A percentile compares a stretch with the other conserved stretches of the same genome.
phyloP scores from a whole-genome alignment of 23 red algal genomes.

The Gracilaria gracilis region DNA sequence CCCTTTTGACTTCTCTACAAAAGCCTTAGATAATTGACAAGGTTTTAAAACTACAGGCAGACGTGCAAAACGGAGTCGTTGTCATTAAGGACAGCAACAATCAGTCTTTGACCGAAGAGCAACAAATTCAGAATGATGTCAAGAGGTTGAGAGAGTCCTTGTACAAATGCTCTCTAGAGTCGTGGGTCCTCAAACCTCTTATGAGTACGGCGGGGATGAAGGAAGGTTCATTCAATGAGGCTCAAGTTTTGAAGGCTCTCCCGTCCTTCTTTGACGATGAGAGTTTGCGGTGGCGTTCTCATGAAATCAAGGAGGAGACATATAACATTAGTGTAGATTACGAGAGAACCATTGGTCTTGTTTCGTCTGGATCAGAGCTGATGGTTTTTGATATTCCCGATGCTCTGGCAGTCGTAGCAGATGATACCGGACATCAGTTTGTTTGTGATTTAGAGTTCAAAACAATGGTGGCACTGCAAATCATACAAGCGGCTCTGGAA shows the following conservation, averaged over 20 bases:
- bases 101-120: background rate
- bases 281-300: background rate
- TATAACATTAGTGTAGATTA: background rate
- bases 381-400: slow-evolving; percentile 16
- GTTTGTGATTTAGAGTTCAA: slow-evolving; percentile 16
- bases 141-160: background rate
- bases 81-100: background rate
- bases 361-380: background rate
- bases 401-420: background rate
- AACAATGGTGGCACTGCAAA: slow-evolving; percentile 27
- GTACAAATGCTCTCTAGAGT: background rate
- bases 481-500: background rate
- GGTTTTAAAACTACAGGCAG: no score
- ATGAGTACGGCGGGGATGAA: background rate
- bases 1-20: no score
- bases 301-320: background rate
- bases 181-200: slow-evolving; percentile 3
- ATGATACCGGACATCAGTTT: background rate
- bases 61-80: no score
- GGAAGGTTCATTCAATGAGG: background rate
- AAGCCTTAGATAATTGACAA: no score
- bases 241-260: background rate
- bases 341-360: slow-evolving; percentile 10
- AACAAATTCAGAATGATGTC: background rate
- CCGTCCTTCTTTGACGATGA: background rate